A percentile compares a stretch with the other conserved stretches of the same genome.
phyloP scores from a whole-genome alignment of 495 filamentous ascomycete genomes.

The Pseudomonodictys pantanalensis region DNA sequence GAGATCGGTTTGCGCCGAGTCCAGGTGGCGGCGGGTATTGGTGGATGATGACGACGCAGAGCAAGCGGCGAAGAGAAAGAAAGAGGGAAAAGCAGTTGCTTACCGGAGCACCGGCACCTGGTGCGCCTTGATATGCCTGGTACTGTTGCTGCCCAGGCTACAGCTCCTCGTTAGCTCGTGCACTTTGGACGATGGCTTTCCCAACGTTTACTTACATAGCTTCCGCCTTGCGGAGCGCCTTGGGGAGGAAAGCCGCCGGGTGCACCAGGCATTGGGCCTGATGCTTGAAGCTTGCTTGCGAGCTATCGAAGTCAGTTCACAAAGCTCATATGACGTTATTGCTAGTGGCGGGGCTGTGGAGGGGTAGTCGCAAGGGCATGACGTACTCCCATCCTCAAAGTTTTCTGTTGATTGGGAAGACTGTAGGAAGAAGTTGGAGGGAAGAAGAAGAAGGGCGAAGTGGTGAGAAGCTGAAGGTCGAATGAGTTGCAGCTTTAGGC shows the following conservation, averaged over 20 bases:
- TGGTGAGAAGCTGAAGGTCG: no score
- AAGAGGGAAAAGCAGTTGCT: slow-evolving; percentile 15
- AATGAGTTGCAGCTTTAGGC: no score
- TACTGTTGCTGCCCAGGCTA: slow-evolving; percentile 40
- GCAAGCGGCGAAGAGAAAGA: slow-evolving; percentile 18
- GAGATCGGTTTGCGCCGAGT: background rate
- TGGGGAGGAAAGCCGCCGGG: slow-evolving; percentile 23
- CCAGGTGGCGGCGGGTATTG: slow-evolving; percentile 1
- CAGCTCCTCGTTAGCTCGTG: slow-evolving; percentile 2
- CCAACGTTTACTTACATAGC: slow-evolving; percentile 25
- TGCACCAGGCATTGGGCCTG: slow-evolving; percentile 23
- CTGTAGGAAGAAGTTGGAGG: no score
- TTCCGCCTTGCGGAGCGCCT: slow-evolving; percentile 25
- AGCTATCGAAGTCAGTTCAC: slow-evolving; percentile 13
- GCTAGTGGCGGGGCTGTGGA: no score
- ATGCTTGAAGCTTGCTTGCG: slow-evolving; percentile 31
- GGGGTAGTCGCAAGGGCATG: no score
- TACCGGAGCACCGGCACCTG: slow-evolving; percentile 25
- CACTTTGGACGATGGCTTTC: background rate
- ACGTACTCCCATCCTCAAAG: no score
- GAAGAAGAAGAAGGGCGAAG: no score
- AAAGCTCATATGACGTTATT: no score
- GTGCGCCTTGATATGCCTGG: slow-evolving; percentile 30
- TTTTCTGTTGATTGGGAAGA: no score
- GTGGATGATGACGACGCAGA: slow-evolving; percentile 24